Conservation (phyloP, 805 yeast genomes). For the Cyberlindnera veronae region DNA sequence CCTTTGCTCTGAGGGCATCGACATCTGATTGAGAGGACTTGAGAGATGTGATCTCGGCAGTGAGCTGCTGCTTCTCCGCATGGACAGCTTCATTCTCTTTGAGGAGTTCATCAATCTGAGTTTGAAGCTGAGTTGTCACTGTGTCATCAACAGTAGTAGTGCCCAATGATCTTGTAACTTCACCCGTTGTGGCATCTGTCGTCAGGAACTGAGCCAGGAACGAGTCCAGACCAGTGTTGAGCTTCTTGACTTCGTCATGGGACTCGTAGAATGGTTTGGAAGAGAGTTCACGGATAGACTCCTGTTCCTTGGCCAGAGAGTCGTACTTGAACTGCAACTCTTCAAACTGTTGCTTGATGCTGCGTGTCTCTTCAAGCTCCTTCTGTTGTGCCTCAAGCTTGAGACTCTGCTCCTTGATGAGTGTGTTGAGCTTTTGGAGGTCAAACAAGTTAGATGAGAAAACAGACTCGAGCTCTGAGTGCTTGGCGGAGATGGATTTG, state of each 20-base stretch:
- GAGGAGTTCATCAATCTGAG: conserved; percentile 55
- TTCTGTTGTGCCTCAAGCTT: conserved; percentile 39
- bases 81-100: conserved; percentile 42
- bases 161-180: conserved; percentile 9
- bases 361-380: conserved; percentile 42
- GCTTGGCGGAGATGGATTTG: conserved; percentile 35
- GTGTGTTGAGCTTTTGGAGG: conserved; percentile 47
- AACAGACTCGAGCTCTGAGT: conserved; percentile 47
- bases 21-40: conserved; percentile 21
- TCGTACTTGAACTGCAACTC: conserved; percentile 47
- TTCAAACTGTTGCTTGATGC: conserved; percentile 41
- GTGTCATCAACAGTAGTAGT: neutral
- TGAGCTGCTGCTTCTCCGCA: conserved; percentile 30
- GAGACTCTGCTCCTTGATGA: conserved; percentile 51
- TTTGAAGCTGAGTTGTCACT: conserved; percentile 37
- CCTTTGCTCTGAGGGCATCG: conserved; percentile 29
- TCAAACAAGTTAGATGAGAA: conserved; percentile 51
- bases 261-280: conserved; percentile 28
- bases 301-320: conserved; percentile 40
- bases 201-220: conserved; percentile 28
- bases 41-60: conserved; percentile 30
- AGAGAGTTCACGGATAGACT: conserved; percentile 37
- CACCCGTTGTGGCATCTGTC: conserved; percentile 21
- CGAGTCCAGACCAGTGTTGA: conserved; percentile 28
- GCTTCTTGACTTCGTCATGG: conserved; percentile 27